phyloP scores from a whole-genome alignment of 192 early-diverging fungal species.

The Endogone sp. region DNA sequence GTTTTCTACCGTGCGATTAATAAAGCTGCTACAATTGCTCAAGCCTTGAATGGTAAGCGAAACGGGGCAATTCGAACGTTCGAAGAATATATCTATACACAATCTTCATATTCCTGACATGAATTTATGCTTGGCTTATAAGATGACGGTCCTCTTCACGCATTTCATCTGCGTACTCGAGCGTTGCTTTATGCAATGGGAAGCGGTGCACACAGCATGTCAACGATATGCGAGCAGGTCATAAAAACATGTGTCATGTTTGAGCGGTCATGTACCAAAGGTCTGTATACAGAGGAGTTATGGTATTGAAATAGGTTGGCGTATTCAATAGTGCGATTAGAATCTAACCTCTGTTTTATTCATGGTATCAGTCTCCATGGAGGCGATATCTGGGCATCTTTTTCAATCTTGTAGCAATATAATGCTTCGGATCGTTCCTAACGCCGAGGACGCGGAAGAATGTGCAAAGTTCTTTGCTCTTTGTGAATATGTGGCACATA shows the following conservation, averaged over 20 bases:
- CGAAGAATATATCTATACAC: too few species aligned
- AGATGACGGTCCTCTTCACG: conserved; percentile 11
- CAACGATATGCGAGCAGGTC: conserved; percentile 36
- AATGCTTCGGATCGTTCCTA: conserved; percentile 9
- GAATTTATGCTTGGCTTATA: background rate
- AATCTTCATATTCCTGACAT: background rate
- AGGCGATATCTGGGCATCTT: conserved; percentile 9
- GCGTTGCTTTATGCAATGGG: conserved; percentile 14
- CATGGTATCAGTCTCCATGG: background rate
- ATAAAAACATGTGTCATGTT: conserved; percentile 31
- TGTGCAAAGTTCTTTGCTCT: conserved; percentile 25
- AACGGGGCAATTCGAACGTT: background rate
- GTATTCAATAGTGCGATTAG: background rate
- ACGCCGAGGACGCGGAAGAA: conserved; percentile 11
- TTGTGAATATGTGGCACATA: conserved; percentile 33
- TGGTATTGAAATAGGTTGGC: background rate
- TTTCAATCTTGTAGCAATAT: conserved; percentile 24
- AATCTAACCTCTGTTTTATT: background rate
- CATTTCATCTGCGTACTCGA: conserved; percentile 28
- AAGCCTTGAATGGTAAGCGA: conserved; percentile 12
- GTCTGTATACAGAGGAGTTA: too few species aligned
- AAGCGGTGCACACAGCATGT: conserved; percentile 13
- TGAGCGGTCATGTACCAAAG: conserved; percentile 31
- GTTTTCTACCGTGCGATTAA: conserved; percentile 32
- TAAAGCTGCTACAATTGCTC: conserved; percentile 28